Base-by-base conservation (phyloP, 163 green algal species). In the Chlamydomonas reinhardtii region DNA sequence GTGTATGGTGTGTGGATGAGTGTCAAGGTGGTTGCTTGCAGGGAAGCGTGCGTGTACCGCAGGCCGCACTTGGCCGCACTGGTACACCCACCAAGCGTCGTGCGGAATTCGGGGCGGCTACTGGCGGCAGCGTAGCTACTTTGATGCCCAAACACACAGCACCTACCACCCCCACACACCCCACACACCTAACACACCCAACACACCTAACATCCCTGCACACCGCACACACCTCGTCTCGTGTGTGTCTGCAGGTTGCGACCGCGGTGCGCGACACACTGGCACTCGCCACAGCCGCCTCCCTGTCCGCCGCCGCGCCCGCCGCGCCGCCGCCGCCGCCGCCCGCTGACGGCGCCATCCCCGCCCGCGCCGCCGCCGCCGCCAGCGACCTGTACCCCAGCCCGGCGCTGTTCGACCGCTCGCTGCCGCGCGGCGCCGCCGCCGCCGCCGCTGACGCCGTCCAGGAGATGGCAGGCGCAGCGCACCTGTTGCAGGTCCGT, bases 401-500 rank as follows among this genome's bases (percentile, higher is more conserved):
- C 2, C 81, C 81, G 5, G 54, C 71, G 19, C 70, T 81, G 4
- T 87, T 61, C 19, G 71, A 87, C 81, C 70, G 81, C 25, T 73
- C 69, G 3, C 8, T 65, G 54, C 69, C 70, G 12, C 52, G 31
- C 6, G 79, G 69, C n/a, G 69, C 69, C 24, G 79, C 52, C 54
- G 69, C 34, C 15, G 85, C 90, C 0, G 72, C 75, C 32, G 92
- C 93, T 31, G 83, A 83, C 16, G 85, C 91, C 56, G 87, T 93
- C 20, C 88, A 89, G 73, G 85, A 90, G 65, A 66, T 90, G 6
- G 84, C 83, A 14, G 93, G 85, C 35, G 79, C 85, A 0, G 83
- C 89, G 2, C 90, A 94, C 64, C 78, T 96, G 79, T 83, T 96
- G 61, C 85, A 56, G 48, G 48, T 56, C 11, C 48, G 48, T 56